Evolutionary conservation across 78 protist genomes (phyloP).

Genomic region (Trichosphaerium sp.): DNA sequence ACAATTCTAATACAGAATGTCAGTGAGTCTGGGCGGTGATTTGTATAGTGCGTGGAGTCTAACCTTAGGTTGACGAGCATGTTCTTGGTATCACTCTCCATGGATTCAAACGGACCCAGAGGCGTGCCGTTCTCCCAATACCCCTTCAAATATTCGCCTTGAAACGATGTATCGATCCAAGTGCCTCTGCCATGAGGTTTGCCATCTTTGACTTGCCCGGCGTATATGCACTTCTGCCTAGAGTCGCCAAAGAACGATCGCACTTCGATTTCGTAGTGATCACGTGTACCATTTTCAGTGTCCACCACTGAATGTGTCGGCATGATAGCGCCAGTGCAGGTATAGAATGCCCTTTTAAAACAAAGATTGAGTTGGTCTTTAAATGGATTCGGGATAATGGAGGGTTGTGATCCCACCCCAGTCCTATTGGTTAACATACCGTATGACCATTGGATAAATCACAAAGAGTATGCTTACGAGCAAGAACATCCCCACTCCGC

Average conservation of each 20-base stretch:
- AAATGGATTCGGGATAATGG: too few species aligned
- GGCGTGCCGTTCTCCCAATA: constrained; percentile 54
- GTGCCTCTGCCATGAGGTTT: constrained; percentile 50
- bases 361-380: too few species aligned
- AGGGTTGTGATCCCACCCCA: too few species aligned
- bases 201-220: constrained; percentile 37
- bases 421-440: too few species aligned
- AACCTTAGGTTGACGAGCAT: constrained; percentile 34
- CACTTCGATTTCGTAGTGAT: constrained; percentile 21
- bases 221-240: constrained; percentile 40
- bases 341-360: too few species aligned
- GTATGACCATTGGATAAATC: constrained; percentile 29
- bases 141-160: constrained; percentile 43
- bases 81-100: constrained; percentile 31
- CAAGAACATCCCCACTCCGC: constrained; percentile 33
- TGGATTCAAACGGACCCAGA: constrained; percentile 40
- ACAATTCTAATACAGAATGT: too few species aligned
- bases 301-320: constrained; percentile 11
- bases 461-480: constrained; percentile 16
- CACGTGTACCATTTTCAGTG: constrained; percentile 19
- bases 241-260: too few species aligned
- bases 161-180: constrained; percentile 45
- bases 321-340: constrained; percentile 38
- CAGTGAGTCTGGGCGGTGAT: too few species aligned
- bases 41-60: too few species aligned